phyloP scores from a whole-genome alignment of 192 early-diverging fungal genomes.

The Thoreauomyces humboldtii region DNA sequence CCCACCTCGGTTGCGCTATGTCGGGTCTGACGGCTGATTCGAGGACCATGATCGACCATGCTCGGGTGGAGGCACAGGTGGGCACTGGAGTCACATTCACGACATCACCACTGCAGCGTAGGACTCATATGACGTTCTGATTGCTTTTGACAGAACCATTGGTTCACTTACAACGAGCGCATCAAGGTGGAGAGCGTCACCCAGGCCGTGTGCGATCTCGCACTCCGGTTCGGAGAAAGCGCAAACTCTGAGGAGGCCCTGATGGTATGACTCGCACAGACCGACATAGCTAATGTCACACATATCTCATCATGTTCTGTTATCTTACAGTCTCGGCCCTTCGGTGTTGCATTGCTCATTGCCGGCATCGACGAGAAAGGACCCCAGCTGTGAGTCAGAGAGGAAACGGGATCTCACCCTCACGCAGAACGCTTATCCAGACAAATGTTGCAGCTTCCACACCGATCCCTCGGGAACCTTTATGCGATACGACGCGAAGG shows the following conservation, averaged over 20 bases:
- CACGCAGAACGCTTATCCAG: not conserved
- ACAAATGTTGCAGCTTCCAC: slow-evolving; percentile 63
- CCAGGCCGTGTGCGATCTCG: slow-evolving; percentile 97
- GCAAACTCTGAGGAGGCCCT: slow-evolving; percentile 94
- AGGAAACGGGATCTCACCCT: not conserved
- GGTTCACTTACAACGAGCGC: slow-evolving; percentile 91
- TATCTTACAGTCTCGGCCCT: slow-evolving; percentile 79
- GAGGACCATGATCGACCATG: slow-evolving; percentile 98
- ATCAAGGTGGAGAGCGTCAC: slow-evolving; percentile 96
- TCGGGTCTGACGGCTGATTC: slow-evolving; percentile 95
- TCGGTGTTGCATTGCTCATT: slow-evolving; percentile 98
- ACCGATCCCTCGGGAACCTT: slow-evolving; percentile 98
- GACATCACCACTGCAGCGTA: no score
- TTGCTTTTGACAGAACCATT: slow-evolving; percentile 76
- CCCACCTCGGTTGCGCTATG: slow-evolving; percentile 95
- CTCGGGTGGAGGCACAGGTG: slow-evolving; percentile 91
- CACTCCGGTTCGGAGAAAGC: slow-evolving; percentile 95
- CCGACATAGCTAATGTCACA: no score
- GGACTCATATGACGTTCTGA: not conserved
- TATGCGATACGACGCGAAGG: slow-evolving; percentile 93
- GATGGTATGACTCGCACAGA: slow-evolving; percentile 78
- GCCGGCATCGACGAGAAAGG: slow-evolving; percentile 96
- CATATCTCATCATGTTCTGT: not conserved
- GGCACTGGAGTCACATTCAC: not conserved
- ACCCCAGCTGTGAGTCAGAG: slow-evolving; percentile 93